Base-by-base conservation (phyloP, 2,329 filamentous ascomycete genomes). In the Thelonectria discophora region DNA sequence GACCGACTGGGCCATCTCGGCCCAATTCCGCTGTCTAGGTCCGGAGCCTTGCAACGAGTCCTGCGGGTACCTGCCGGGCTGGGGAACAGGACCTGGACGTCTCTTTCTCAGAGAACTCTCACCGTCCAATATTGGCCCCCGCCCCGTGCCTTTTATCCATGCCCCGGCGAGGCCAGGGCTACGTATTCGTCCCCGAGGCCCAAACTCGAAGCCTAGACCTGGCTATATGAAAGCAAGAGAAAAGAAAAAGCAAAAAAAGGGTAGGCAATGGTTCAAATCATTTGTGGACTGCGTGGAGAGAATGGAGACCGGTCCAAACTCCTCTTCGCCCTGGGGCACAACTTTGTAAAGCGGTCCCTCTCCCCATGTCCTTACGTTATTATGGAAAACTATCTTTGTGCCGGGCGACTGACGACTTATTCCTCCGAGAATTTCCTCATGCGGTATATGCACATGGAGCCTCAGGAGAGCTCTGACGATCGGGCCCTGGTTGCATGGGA, bases 11-110 rank as follows among this genome's bases (percentile, higher is more conserved):
- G 17, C 49, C 46, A 43, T 20, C 12, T 18, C 66, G 64, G 66
- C 34, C 20, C 37, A 60, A 62, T 69, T 69, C 67, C 66, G 67
- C 67, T 39, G 32, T 42, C 56, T 39, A 49, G 10, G 20, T 18
- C n/a, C 4, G 13, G 17, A 21, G 11, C 8, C 42, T 20, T 47
- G 20, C 40, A 34, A 32, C 34, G n/a, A n/a, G n/a, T 17, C 37
- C 49, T 50, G 45, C 43, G 37, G 37, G 46, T 18, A 30, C 27
- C 32, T 37, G 45, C 39, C 17, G 24, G 21, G 55, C 5, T 46
- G 20, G 13, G 17, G 18, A 43, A 6, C 17, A 43, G 13, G n/a
- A 4, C 40, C 12, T 9, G 3, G 37, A 24, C 49, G 39, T 51
- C 50, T 46, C 54, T 47, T 53, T 48, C 58, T 48, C 17, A 40